Conservation (phyloP, 1,284 basidiomycete species). For the Sporisorium scitamineum region DNA sequence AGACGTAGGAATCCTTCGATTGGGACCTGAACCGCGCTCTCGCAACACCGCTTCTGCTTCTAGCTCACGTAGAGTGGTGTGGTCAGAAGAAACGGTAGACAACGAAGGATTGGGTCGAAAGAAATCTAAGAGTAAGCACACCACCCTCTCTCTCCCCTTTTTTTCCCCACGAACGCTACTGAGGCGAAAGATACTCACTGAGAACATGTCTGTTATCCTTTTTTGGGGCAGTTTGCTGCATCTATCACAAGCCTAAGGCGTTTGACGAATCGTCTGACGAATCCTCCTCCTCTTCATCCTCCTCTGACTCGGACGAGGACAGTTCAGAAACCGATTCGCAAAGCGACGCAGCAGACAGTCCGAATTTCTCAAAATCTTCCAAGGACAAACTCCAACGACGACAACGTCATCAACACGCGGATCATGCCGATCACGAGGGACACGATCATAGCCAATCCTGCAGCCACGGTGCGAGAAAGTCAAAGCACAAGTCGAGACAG, state of each 20-base stretch:
- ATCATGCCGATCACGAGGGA: not conserved
- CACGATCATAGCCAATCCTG: not conserved
- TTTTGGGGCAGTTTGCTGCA: slow-evolving; percentile 57
- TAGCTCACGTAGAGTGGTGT: slow-evolving; percentile 48
- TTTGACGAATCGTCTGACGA: slow-evolving; percentile 63
- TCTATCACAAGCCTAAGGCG: slow-evolving; percentile 65
- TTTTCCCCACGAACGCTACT: too few relatives aligned
- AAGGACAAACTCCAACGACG: slow-evolving; percentile 21
- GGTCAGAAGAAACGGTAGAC: slow-evolving; percentile 63
- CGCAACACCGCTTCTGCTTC: not conserved
- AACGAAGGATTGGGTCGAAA: slow-evolving; percentile 64
- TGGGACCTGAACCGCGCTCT: slow-evolving; percentile 10
- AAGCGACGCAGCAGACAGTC: slow-evolving; percentile 2
- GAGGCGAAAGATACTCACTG: too few relatives aligned
- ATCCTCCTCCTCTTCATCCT: slow-evolving; percentile 14
- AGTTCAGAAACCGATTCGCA: slow-evolving; percentile 8
- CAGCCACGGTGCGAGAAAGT: not conserved
- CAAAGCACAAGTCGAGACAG: not conserved
- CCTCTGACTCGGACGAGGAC: not conserved
- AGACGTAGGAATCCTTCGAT: slow-evolving; percentile 19
- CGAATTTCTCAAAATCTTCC: slow-evolving; percentile 2
- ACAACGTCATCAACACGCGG: not conserved
- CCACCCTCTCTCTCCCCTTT: too few relatives aligned
- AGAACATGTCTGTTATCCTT: not conserved
- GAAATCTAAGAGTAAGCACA: slow-evolving; percentile 55